Evolutionary conservation across 2,329 filamentous ascomycete genomes (phyloP).

Genomic region (Xenoacremonium recifei): DNA sequence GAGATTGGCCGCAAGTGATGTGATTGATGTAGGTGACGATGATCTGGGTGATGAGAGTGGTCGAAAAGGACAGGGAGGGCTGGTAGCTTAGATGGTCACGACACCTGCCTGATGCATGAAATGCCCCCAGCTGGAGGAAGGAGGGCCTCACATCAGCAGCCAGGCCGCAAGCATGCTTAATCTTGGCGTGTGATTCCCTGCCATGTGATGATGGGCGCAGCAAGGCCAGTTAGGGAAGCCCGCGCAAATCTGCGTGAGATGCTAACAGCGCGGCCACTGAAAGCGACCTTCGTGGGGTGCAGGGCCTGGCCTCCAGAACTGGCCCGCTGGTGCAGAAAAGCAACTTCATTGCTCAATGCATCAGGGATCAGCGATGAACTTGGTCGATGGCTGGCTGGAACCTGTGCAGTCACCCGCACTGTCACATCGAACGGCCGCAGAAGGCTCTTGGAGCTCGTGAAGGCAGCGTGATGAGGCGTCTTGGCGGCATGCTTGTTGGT

Average conservation of each 20-base stretch:
- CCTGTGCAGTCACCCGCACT: conserved; percentile 8
- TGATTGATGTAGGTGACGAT: conserved; percentile 1
- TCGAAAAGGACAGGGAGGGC: no score
- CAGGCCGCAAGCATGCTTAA: no score
- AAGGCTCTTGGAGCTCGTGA: conserved; percentile 5
- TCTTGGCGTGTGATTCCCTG: no score
- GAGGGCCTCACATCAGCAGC: background rate
- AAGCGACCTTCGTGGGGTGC: background rate
- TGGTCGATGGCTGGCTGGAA: conserved; percentile 1
- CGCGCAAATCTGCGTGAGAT: background rate
- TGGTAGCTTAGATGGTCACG: background rate
- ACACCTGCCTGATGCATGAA: no score
- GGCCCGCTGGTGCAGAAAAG: background rate
- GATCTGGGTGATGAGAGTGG: background rate
- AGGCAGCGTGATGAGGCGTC: background rate
- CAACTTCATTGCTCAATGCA: no score
- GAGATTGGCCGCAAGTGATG: background rate
- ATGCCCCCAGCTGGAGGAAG: no score
- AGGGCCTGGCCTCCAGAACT: background rate
- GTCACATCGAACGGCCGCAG: conserved; percentile 10
- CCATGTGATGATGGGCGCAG: no score
- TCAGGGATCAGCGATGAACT: background rate
- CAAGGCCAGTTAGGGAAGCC: background rate
- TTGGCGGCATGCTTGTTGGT: conserved; percentile 13
- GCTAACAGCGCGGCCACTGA: background rate